Percentiles rank a stretch among this genome's conserved stretches.
phyloP scores from a whole-genome alignment of 2,329 filamentous ascomycete species.

The Penicillium capsulatum region DNA sequence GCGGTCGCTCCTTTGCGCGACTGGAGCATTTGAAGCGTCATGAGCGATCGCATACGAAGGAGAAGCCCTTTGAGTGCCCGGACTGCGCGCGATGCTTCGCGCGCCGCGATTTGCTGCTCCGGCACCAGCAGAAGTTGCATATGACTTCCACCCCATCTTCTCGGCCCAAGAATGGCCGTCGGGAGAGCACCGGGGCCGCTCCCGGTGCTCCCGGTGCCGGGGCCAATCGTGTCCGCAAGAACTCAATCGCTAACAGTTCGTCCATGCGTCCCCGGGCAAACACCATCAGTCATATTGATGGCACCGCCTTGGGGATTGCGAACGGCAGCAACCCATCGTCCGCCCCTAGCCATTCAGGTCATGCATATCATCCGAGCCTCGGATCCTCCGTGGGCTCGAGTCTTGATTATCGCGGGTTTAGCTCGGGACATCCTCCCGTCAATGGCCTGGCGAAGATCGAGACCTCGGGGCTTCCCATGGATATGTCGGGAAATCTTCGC shows the following conservation, averaged over 20 bases:
- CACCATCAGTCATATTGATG: constrained; percentile 91
- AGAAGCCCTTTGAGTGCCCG: constrained; percentile 97
- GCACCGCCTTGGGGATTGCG: constrained; percentile 64
- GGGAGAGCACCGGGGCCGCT: constrained; percentile 76
- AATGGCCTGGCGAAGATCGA: constrained; percentile 78
- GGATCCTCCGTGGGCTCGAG: constrained; percentile 53
- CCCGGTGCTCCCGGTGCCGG: constrained; percentile 44
- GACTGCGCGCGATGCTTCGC: constrained; percentile 95
- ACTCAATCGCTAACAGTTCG: constrained; percentile 67
- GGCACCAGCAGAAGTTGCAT: constrained; percentile 98
- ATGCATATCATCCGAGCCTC: constrained; percentile 72
- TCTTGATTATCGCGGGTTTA: constrained; percentile 67
- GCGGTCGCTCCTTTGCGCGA: constrained; percentile 85
- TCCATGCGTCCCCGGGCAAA: constrained; percentile 84
- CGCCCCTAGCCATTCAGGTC: constrained; percentile 34
- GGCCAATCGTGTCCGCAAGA: constrained; percentile 79
- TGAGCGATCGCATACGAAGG: constrained; percentile 95
- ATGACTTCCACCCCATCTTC: constrained; percentile 85
- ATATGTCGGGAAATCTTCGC: constrained; percentile 64
- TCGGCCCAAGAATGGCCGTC: constrained; percentile 72
- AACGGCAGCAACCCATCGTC: constrained; percentile 26
- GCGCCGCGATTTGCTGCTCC: constrained; percentile 80
- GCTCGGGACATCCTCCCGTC: constrained; percentile 46
- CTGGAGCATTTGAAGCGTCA: constrained; percentile 96
- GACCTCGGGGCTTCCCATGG: constrained; percentile 66